Base-by-base conservation (phyloP, 805 yeast species). In the Yarrowia sp. region DNA sequence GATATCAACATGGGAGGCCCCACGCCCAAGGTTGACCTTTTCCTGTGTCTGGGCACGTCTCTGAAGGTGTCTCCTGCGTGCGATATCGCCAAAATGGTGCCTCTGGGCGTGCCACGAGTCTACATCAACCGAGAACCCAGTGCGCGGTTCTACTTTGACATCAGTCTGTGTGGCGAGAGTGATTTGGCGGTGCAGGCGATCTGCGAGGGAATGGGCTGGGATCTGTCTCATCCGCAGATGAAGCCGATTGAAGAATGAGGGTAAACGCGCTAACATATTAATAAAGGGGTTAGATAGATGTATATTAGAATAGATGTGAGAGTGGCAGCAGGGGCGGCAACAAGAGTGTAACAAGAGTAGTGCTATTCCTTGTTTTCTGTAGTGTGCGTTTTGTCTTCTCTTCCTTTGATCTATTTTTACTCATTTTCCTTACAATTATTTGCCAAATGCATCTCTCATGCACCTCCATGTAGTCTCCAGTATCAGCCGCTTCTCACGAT, bases 1-100 rank as follows among this genome's bases (percentile, higher is more conserved):
- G 77, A 79, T 19, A 63, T 69, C n/a, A 68, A 56, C 36, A 84
- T 88, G 38, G 80, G 81, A 12, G 82, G 83, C 52, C 97, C 93
- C 75, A 81, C 88, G 8, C 73, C 78, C 19, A 81, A 84, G 50
- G 91, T 97, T 78, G 98, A 93, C 77, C 80, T 92, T 68, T 79
- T 93, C 55, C 82, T 92, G 5, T 89, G 97, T 76, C 88, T 92
- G 43, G 98, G 98, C 16, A 92, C 98, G 0, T 92, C 97, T 22
- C 82, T 92, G 72, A 91, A 92, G 75, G 98, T 92, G 32, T 92
- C 96, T 0, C 98, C 98, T 0, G 97, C 93, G 5, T 87, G 92
- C 67, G 92, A 91, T 67, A 90, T 92, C 69, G 93, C 91, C n/a
- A 88, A 91, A 71, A 82, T 85, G 78, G 79, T 92, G 1, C 87